Percentiles rank a stretch among this genome's conserved stretches.
Evolutionary conservation across 441 rosid genomes (phyloP).

Genomic region (Kokia cookei): DNA sequence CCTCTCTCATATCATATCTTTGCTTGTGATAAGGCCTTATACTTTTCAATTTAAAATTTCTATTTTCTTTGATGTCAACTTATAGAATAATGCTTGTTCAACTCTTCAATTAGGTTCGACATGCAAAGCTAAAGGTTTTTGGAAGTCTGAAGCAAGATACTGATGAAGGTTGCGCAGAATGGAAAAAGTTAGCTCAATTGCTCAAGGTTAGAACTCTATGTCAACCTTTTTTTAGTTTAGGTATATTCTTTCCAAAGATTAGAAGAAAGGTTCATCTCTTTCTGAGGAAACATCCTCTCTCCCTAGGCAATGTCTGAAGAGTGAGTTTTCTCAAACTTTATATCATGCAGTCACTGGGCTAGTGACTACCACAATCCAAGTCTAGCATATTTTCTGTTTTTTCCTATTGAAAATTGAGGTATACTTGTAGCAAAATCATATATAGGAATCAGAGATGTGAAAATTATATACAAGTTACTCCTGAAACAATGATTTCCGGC

Average conservation of each 20-base stretch:
- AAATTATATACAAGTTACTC: not conserved
- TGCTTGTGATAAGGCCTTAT: not conserved
- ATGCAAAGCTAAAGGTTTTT: slow-evolving; percentile 72
- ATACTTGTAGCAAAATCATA: not conserved
- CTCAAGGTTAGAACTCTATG: slow-evolving; percentile 53
- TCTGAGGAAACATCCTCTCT: not conserved
- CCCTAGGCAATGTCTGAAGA: not conserved
- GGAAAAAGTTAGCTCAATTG: slow-evolving; percentile 60
- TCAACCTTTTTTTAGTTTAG: not conserved
- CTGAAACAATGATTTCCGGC: not conserved
- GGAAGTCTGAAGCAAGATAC: slow-evolving; percentile 68
- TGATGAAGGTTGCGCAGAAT: slow-evolving; percentile 72
- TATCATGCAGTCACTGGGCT: not conserved
- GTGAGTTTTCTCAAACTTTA: not conserved
- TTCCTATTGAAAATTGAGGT: not conserved
- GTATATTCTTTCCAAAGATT: not conserved
- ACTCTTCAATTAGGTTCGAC: slow-evolving; percentile 59
- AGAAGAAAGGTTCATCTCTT: slow-evolving; percentile 1
- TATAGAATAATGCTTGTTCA: slow-evolving; percentile 10
- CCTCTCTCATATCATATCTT: not conserved
- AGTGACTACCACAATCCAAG: not conserved
- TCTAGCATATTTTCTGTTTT: not conserved
- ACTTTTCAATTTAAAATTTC: not conserved
- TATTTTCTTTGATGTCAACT: slow-evolving; percentile 14
- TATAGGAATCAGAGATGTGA: not conserved